Conservation (phyloP, 140 eudicot genomes). For the Erigeron philadelphicus region DNA sequence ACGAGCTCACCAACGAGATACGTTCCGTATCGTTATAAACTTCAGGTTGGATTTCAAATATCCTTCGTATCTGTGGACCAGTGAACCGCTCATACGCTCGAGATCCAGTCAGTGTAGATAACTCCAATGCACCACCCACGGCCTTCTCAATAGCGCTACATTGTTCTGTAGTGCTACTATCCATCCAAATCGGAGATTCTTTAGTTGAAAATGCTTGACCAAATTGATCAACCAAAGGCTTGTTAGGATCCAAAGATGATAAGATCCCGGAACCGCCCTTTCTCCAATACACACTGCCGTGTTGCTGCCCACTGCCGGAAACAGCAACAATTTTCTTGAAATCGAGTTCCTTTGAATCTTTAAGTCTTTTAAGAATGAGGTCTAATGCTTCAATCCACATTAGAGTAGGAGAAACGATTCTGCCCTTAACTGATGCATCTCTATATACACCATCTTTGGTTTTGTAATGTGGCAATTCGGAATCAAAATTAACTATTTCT, state of each 20-base stretch:
- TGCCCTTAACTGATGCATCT: slow-evolving; percentile 52
- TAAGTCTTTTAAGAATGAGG: slow-evolving; percentile 55
- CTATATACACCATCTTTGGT: slow-evolving; percentile 90
- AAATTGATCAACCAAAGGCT: slow-evolving; percentile 58
- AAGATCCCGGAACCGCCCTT: slow-evolving; percentile 48
- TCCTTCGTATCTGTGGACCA: slow-evolving; percentile 78
- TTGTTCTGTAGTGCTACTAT: slow-evolving; percentile 77
- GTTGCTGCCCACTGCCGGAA: slow-evolving; percentile 93
- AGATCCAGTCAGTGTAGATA: slow-evolving; percentile 80
- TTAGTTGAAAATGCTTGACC: slow-evolving; percentile 60
- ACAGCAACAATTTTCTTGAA: slow-evolving; percentile 59
- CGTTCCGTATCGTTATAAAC: slow-evolving; percentile 62
- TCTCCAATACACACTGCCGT: slow-evolving; percentile 89
- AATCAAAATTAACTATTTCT: slow-evolving; percentile 66
- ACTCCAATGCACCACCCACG: slow-evolving; percentile 71
- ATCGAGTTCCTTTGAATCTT: slow-evolving; percentile 44
- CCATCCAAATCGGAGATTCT: slow-evolving; percentile 98
- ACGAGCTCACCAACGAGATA: slow-evolving; percentile 82
- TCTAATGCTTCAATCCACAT: slow-evolving; percentile 98
- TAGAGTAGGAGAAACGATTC: slow-evolving; percentile 78
- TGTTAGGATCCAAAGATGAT: slow-evolving; percentile 59
- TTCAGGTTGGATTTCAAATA: slow-evolving; percentile 63
- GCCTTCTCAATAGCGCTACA: slow-evolving; percentile 82
- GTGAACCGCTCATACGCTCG: slow-evolving; percentile 84
- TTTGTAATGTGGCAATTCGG: slow-evolving; percentile 73